Base-by-base conservation (phyloP, 805 yeast genomes). In the Metschnikowia henanensis region DNA sequence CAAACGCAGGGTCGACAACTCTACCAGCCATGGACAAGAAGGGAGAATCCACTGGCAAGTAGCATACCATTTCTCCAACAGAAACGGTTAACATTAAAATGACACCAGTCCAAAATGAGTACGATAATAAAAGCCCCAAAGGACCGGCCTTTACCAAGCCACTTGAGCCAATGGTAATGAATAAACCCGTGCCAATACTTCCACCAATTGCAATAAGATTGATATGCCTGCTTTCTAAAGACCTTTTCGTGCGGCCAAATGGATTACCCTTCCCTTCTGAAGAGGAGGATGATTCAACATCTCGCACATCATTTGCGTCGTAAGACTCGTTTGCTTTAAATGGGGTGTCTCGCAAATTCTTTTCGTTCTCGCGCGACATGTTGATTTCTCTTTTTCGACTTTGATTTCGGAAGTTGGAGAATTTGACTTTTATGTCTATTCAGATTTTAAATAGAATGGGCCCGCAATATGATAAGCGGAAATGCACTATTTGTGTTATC, bases 141-240 rank as follows among this genome's bases (percentile, higher is more conserved):
- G 71, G 70, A 3, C 72, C 72, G n/a, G 64, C 70, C 12, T 48
- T 43, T 9, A 52, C 57, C 41, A 67, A 51, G 13, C 68, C 71
- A 34, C 39, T 44, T 8, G 62, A 50, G 10, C 68, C 70, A 18
- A 66, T 65, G 30, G 70, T 63, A 45, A 67, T 67, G 38, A 67
- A 66, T 15, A 67, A 49, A 21, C 66, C 68, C 0, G 69, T 65
- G 29, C 74, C 74, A 33, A 68, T 68, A 35, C 69, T 56, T 10
- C 74, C 74, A 26, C 72, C 72, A 31, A 68, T 68, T 15, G 70
- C 68, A 30, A 68, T 67, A 42, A 68, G 62, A 42, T 66, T 65
- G 39, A 68, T 60, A 49, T 68, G 73, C 45, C 74, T 58, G 17
- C 50, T 44, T 36, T 52, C 56, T 30, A 53, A 41, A n/a, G 46